Conservation (phyloP, 176 grass and related monocot genomes). For the Pharus latifolius region DNA sequence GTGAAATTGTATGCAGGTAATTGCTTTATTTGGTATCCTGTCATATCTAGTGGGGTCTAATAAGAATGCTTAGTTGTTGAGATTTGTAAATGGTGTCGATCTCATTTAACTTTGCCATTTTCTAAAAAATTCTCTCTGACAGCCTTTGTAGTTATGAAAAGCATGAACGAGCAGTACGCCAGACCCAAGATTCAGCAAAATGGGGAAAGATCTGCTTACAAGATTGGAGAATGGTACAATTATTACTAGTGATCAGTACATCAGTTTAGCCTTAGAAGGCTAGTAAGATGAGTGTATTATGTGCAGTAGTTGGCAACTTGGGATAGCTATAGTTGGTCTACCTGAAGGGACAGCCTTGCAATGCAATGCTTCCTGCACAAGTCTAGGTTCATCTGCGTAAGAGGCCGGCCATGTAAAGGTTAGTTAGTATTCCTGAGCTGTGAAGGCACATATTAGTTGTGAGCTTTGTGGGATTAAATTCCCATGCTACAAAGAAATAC, state of each 20-base stretch:
- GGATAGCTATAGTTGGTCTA: not conserved
- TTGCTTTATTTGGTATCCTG: conserved; percentile 6
- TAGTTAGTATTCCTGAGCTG: not conserved
- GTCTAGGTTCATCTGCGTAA: not conserved
- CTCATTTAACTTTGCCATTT: not conserved
- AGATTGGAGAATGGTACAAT: not conserved
- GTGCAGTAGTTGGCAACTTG: conserved; percentile 13
- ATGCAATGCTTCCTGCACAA: not conserved
- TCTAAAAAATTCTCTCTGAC: not conserved
- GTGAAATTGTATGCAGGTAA: not conserved
- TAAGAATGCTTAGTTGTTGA: not conserved
- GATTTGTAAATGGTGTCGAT: not conserved
- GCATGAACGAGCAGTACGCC: not conserved
- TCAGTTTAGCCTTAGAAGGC: conserved; percentile 9
- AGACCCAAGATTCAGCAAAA: not conserved
- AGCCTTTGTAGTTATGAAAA: not conserved
- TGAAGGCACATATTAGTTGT: not conserved
- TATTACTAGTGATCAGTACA: not conserved
- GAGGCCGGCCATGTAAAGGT: not conserved
- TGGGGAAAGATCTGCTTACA: not conserved
- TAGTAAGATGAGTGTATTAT: conserved; percentile 12
- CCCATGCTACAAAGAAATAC: not conserved
- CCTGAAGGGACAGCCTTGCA: not conserved
- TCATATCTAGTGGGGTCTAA: not conserved
- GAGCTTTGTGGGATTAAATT: not conserved